phyloP scores from a whole-genome alignment of 2,329 filamentous ascomycete species.

The Colletotrichum sansevieriae region DNA sequence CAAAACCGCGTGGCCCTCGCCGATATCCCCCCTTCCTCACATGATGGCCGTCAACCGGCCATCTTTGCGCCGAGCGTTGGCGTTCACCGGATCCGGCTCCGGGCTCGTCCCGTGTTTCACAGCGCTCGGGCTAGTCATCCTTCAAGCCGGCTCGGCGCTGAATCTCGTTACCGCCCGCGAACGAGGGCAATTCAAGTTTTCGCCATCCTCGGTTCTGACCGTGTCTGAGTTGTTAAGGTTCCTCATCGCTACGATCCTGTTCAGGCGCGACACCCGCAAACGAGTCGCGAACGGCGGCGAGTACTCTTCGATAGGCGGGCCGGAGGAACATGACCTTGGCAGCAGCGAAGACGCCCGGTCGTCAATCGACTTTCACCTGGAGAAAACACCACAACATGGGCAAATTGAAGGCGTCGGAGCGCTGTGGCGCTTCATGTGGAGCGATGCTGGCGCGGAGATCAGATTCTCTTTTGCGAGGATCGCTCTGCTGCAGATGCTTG shows the following conservation, averaged over 20 bases:
- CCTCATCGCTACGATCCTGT: conserved; percentile 47
- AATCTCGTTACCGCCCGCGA: conserved; percentile 49
- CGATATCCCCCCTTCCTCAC: not conserved
- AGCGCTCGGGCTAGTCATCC: conserved; percentile 50
- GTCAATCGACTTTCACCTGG: conserved; percentile 1
- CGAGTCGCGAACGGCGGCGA: conserved; percentile 26
- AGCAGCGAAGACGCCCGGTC: conserved; percentile 4
- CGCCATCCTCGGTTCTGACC: conserved; percentile 48
- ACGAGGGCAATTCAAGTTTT: conserved; percentile 46
- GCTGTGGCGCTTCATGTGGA: conserved; percentile 40
- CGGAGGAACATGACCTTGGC: conserved; percentile 34
- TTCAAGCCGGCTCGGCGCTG: conserved; percentile 51
- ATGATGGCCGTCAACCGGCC: conserved; percentile 18
- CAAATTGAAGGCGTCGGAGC: not conserved
- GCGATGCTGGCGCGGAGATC: conserved; percentile 45
- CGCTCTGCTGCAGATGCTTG: conserved; percentile 50
- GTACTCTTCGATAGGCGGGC: conserved; percentile 27
- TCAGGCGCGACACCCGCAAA: conserved; percentile 43
- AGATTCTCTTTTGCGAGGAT: conserved; percentile 48
- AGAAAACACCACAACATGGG: conserved; percentile 1
- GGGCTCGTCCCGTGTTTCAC: conserved; percentile 44
- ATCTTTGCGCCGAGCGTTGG: conserved; percentile 26
- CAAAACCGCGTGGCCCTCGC: conserved; percentile 1
- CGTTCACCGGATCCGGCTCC: conserved; percentile 28
- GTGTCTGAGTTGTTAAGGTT: conserved; percentile 49